phyloP scores from a whole-genome alignment of 768 basidiomycete species.

The Pholiota conissans region DNA sequence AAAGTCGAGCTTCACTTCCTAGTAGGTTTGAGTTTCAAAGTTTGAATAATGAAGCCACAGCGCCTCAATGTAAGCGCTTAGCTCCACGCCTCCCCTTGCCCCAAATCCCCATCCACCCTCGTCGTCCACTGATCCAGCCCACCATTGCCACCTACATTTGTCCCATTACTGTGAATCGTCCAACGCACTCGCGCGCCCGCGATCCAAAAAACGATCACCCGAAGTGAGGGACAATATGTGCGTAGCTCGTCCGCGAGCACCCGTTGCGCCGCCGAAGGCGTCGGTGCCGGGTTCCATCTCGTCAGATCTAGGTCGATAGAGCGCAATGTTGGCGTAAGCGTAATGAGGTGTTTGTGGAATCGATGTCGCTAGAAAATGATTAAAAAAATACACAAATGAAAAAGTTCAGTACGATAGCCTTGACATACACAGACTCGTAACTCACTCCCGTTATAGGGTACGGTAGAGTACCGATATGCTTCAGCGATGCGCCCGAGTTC shows the following conservation, averaged over 20 bases:
- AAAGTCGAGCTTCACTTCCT: no score
- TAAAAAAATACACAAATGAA: not conserved
- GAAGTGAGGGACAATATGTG: conserved; percentile 28
- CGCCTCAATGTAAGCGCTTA: no score
- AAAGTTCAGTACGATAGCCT: not conserved
- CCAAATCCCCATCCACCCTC: not conserved
- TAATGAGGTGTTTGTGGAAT: conserved; percentile 26
- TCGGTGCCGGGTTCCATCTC: conserved; percentile 27
- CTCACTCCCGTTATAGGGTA: conserved; percentile 28
- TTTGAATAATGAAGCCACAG: no score
- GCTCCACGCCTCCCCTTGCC: not conserved
- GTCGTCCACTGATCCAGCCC: not conserved
- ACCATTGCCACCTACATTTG: not conserved
- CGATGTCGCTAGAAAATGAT: conserved; percentile 23
- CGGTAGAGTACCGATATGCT: conserved; percentile 29
- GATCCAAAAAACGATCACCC: conserved; percentile 30
- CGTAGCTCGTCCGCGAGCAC: conserved; percentile 32
- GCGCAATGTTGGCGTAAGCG: conserved; percentile 21
- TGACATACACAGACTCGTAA: not conserved
- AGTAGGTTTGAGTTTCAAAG: no score
- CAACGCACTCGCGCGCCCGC: conserved; percentile 25
- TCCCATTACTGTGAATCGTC: conserved; percentile 1
- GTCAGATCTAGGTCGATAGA: conserved; percentile 34
- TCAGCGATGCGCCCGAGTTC: conserved; percentile 21
- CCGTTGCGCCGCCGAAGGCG: conserved; percentile 20